Evolutionary conservation across 2,329 filamentous ascomycete genomes (phyloP), one percentile per base, ranked within the genome.

Genomic region (Trichoderma aggressivum): DNA sequence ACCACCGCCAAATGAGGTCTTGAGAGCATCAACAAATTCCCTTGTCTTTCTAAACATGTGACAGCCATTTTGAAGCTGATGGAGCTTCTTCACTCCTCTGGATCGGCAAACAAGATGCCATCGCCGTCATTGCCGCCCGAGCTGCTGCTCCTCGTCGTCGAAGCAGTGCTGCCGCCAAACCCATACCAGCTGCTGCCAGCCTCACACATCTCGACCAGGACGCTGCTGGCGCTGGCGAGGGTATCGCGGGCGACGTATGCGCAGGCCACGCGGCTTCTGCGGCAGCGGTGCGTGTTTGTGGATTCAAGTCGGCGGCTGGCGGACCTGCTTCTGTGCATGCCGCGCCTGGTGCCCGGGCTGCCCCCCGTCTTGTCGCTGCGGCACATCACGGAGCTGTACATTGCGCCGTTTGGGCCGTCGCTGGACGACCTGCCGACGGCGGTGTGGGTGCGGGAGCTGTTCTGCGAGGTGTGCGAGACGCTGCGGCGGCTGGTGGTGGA

Each of bases 401-500:
- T 85, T 1, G 77, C 78, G 1, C 82, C 82, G 0, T 84, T 84
- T 72, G 75, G 74, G 6, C 39, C 67, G 6, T 76, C 76, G 18
- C 74, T 84, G 18, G 80, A 84, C 67, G 78, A 86, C 70, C 78
- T 79, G 68, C 79, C 80, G 6, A 81, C 80, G 24, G 82, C 84
- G 0, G 74, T 74, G 24, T 81, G 79, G 79, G 79, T 84, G 47
- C 79, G 80, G 7, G 80, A 83, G 56, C 78, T 87, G 2, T 80
- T 87, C 62, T 80, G 77, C 70, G 79, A 81, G 71, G 77, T 84
- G 34, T 78, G 78, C 62, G 74, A 76, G 24, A 81, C 81, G 7
- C 79, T 88, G 58, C 80, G 77, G 56, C 82, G 83, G 24, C 79
- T 87, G 7, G 79, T 86, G 60, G 80, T 87, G 55, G 79, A 85